Evolutionary conservation across 2,329 filamentous ascomycete genomes (phyloP).

Genomic region (Microcyclospora pomicola): DNA sequence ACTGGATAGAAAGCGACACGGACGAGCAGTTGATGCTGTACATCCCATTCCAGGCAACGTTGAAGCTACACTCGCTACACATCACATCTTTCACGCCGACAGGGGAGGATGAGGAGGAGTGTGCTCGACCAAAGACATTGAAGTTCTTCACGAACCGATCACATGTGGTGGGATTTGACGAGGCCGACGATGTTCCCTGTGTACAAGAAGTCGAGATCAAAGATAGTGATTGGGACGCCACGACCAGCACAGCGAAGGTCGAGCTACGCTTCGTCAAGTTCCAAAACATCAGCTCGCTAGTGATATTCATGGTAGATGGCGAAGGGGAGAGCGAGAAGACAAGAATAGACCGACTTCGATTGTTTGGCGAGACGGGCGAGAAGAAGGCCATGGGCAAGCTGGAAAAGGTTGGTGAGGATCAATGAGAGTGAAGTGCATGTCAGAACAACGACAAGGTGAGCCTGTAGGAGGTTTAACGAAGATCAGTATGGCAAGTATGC

Average conservation of each 20-base stretch:
- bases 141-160: constrained; percentile 79
- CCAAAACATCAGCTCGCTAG: constrained; percentile 77
- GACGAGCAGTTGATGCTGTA: constrained; percentile 94
- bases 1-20: constrained; percentile 93
- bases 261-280: constrained; percentile 89
- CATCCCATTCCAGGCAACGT: constrained; percentile 70
- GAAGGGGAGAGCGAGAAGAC: constrained; percentile 78
- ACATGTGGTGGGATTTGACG: constrained; percentile 86
- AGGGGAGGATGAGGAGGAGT: constrained; percentile 56
- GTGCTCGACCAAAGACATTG: constrained; percentile 69
- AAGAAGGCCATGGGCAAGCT: constrained; percentile 89
- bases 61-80: constrained; percentile 79
- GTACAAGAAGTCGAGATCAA: constrained; percentile 68
- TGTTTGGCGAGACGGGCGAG: constrained; percentile 82
- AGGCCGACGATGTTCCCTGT: constrained; percentile 72
- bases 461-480: too few relatives aligned
- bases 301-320: constrained; percentile 71
- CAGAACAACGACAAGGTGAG: constrained; percentile 9
- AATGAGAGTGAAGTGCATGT: constrained; percentile 36
- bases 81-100: constrained; percentile 66
- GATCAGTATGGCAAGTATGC: too few relatives aligned
- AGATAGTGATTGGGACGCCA: constrained; percentile 57
- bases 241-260: constrained; percentile 37
- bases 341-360: constrained; percentile 60
- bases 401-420: constrained; percentile 79